Conservation (phyloP, 2,329 filamentous ascomycete genomes). For the Reticulascus tulasneorum region DNA sequence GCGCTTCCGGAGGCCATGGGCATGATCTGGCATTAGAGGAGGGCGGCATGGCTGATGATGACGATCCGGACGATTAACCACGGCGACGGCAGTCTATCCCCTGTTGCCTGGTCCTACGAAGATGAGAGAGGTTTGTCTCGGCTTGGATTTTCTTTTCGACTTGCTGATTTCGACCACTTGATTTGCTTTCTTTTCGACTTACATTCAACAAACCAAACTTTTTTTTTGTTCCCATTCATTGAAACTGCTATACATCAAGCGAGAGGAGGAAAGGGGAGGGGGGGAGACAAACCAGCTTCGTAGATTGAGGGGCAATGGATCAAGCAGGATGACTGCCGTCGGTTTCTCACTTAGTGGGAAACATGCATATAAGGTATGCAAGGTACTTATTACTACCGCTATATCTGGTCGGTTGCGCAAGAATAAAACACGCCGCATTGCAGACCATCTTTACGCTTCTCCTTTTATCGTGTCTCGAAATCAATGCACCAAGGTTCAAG, state of each 20-base stretch:
- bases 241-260: not conserved
- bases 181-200: conserved; percentile 1
- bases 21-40: conserved; percentile 34
- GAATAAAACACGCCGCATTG: conserved; percentile 1
- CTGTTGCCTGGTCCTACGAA: conserved; percentile 60
- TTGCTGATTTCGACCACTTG: conserved; percentile 4
- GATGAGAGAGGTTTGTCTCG: conserved; percentile 13
- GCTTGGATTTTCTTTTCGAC: not conserved
- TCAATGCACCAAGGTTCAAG: conserved; percentile 2
- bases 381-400: conserved; percentile 1
- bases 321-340: conserved; percentile 61
- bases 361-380: conserved; percentile 14
- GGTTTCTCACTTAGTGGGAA: conserved; percentile 35
- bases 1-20: conserved; percentile 24
- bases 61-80: conserved; percentile 52
- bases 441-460: conserved; percentile 4
- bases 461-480: not conserved
- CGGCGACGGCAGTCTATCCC: conserved; percentile 61
- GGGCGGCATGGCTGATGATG: conserved; percentile 56
- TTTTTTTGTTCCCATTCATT: conserved; percentile 1
- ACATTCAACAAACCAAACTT: not conserved
- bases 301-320: conserved; percentile 57
- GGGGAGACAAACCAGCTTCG: conserved; percentile 19
- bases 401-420: too few relatives aligned
- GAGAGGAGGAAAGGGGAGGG: not conserved